These are phyloP conservation scores for Colletotrichum magnum DNA, from an alignment of 2,329 filamentous ascomycete genomes.

Conservation along the genomic window DNA sequence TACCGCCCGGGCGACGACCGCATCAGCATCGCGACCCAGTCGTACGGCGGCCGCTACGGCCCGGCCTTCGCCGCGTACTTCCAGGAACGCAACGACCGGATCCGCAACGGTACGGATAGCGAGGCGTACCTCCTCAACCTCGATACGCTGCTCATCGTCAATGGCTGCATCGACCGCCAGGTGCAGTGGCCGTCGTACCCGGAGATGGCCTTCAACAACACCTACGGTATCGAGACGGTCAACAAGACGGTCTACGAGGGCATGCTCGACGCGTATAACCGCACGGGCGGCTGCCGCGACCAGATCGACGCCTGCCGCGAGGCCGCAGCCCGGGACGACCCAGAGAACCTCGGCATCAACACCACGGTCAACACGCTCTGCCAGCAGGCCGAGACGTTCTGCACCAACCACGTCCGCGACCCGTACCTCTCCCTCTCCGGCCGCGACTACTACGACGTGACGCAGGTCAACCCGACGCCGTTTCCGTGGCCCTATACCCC, in stretches of 20 bases:
- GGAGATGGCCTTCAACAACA: conserved; percentile 51
- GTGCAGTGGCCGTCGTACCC: conserved; percentile 52
- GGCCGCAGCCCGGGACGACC: conserved; percentile 46
- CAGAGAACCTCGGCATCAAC: conserved; percentile 43
- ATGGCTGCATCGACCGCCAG: conserved; percentile 67
- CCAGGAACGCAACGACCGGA: conserved; percentile 68
- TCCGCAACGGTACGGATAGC: conserved; percentile 56
- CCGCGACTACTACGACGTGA: conserved; percentile 43
- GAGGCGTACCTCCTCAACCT: conserved; percentile 58
- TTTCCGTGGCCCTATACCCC: conserved; percentile 40
- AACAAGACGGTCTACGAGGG: conserved; percentile 48
- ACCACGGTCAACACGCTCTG: conserved; percentile 46
- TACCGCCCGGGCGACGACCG: conserved; percentile 68
- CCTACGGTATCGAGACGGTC: conserved; percentile 49
- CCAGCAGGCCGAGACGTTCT: conserved; percentile 34
- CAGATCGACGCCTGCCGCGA: conserved; percentile 66
- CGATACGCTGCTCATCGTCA: conserved; percentile 69
- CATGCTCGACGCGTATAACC: conserved; percentile 50
- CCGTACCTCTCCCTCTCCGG: conserved; percentile 23
- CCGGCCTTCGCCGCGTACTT: conserved; percentile 71
- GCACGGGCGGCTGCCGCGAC: conserved; percentile 64
- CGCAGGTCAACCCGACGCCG: conserved; percentile 39
- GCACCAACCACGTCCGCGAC: conserved; percentile 39
- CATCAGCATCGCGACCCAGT: conserved; percentile 67
- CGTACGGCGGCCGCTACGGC: conserved; percentile 72